phyloP scores from a whole-genome alignment of 2,329 filamentous ascomycete species.

The Calonectria montana region DNA sequence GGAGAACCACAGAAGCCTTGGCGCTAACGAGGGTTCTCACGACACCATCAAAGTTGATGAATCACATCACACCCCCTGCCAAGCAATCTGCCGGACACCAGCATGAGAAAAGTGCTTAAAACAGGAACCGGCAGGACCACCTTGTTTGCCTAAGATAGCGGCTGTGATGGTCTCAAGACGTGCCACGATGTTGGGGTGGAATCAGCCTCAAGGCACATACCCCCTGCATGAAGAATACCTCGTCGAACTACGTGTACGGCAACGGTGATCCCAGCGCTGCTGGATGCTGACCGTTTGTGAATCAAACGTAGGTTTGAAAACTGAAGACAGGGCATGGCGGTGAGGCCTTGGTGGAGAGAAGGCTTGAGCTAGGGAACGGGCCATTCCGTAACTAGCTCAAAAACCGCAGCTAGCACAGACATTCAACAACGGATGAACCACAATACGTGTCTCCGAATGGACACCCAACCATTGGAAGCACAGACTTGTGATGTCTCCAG shows the following conservation, averaged over 20 bases:
- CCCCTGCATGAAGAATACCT: too few relatives aligned
- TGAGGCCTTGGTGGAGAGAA: constrained; percentile 20
- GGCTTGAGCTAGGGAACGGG: constrained; percentile 26
- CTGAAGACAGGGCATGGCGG: constrained; percentile 23
- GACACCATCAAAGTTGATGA: neutral
- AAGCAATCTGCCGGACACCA: neutral
- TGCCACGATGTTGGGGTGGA: neutral
- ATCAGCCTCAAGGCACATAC: neutral
- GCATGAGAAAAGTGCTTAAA: neutral
- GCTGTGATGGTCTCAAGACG: neutral
- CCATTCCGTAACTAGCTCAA: constrained; percentile 29
- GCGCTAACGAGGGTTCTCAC: neutral
- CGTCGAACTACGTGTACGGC: neutral
- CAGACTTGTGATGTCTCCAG: constrained; percentile 6
- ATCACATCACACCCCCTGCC: neutral
- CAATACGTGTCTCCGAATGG: neutral
- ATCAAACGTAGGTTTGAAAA: neutral
- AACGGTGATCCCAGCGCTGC: neutral
- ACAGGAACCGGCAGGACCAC: too few relatives aligned
- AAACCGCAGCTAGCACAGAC: constrained; percentile 4
- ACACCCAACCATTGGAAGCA: neutral
- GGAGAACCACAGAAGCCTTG: neutral
- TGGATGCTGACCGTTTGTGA: neutral
- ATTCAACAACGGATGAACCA: constrained; percentile 4
- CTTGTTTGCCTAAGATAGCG: neutral